A percentile compares a stretch with the other conserved stretches of the same genome.
Conservation (phyloP, 345 rosid genomes). For the Euphorbia peplus region DNA sequence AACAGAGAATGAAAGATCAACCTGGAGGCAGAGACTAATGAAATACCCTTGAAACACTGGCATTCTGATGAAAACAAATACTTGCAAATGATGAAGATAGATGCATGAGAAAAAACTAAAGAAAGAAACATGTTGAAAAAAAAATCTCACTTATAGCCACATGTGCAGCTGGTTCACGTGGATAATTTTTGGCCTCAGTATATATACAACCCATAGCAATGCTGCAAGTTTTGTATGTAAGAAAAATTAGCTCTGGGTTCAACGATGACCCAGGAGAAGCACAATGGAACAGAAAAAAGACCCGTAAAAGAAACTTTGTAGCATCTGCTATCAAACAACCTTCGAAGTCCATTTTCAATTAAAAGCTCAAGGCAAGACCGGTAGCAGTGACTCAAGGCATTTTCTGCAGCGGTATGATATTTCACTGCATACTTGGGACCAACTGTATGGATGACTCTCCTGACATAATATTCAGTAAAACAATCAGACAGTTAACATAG, state of each 20-base stretch:
- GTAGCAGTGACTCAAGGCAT: slow-evolving; percentile 97
- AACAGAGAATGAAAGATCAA: slow-evolving; percentile 24
- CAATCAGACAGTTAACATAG: background rate
- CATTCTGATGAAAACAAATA: background rate
- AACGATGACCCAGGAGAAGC: slow-evolving; percentile 5
- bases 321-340: slow-evolving; percentile 44
- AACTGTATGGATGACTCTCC: slow-evolving; percentile 74
- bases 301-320: slow-evolving; percentile 6
- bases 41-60: background rate
- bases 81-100: background rate
- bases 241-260: slow-evolving; percentile 29
- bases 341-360: slow-evolving; percentile 77
- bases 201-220: slow-evolving; percentile 94
- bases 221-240: slow-evolving; percentile 43
- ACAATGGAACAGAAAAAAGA: background rate
- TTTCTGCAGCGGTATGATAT: slow-evolving; percentile 98
- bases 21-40: background rate
- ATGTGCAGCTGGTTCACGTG: slow-evolving; percentile 98
- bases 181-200: slow-evolving; percentile 90
- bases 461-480: background rate
- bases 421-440: slow-evolving; percentile 97
- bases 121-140: background rate
- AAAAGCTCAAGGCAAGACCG: slow-evolving; percentile 93
- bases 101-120: background rate
- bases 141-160: slow-evolving; percentile 86